These are phyloP conservation scores for Vairimorpha ceranae DNA, from an alignment of 371 early-diverging fungal species.

Conservation along the genomic window DNA sequence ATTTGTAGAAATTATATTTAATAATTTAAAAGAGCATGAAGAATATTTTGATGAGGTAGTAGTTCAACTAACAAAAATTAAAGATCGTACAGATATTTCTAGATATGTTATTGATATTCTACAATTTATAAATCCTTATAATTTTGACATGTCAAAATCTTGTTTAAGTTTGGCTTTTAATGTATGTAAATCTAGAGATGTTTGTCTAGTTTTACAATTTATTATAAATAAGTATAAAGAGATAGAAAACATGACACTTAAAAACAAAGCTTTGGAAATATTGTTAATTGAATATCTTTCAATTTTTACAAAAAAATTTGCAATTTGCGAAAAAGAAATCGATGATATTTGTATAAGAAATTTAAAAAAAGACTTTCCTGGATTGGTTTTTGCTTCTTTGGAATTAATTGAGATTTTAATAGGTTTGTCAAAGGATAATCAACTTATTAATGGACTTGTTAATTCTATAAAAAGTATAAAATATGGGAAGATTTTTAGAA, in stretches of 20 bases:
- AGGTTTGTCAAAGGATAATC: neutral
- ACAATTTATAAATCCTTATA: slow-evolving; percentile 67
- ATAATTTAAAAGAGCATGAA: slow-evolving; percentile 9
- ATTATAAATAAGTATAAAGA: slow-evolving; percentile 80
- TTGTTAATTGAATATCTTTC: slow-evolving; percentile 37
- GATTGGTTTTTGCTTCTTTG: slow-evolving; percentile 41
- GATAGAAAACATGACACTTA: slow-evolving; percentile 65
- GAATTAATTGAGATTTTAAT: neutral
- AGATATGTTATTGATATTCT: slow-evolving; percentile 30
- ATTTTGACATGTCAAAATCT: slow-evolving; percentile 82
- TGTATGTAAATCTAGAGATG: slow-evolving; percentile 76
- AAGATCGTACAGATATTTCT: neutral
- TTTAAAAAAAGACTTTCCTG: slow-evolving; percentile 37
- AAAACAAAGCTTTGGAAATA: slow-evolving; percentile 24
- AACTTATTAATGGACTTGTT: slow-evolving; percentile 21
- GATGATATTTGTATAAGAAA: slow-evolving; percentile 1
- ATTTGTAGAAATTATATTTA: slow-evolving; percentile 10
- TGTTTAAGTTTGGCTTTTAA: slow-evolving; percentile 75
- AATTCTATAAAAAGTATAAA: slow-evolving; percentile 67
- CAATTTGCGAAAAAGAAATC: slow-evolving; percentile 27
- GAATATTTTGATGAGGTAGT: slow-evolving; percentile 7
- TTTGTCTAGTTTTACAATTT: slow-evolving; percentile 77
- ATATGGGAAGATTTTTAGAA: slow-evolving; percentile 83
- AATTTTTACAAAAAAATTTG: slow-evolving; percentile 20
- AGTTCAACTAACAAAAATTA: neutral